phyloP scores from a whole-genome alignment of 495 filamentous ascomycete genomes.

The Platismatia glauca region DNA sequence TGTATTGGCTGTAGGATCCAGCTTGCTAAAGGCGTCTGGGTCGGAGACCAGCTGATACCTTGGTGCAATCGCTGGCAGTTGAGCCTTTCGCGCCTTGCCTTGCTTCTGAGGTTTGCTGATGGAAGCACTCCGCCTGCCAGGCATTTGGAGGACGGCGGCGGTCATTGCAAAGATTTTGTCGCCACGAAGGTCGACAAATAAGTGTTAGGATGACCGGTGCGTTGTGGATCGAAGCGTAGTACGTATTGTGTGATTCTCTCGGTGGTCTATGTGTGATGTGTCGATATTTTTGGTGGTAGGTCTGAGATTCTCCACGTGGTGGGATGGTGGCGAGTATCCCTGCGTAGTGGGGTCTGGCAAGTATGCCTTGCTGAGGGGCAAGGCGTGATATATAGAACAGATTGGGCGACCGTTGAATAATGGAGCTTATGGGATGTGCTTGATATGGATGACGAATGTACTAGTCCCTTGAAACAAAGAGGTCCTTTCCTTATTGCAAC shows the following conservation, averaged over 20 bases:
- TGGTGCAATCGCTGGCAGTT: slow-evolving; percentile 42
- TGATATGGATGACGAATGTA: neutral
- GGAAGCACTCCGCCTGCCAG: neutral
- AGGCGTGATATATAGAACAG: neutral
- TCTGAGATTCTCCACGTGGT: neutral
- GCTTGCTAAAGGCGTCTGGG: slow-evolving; percentile 6
- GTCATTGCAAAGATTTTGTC: slow-evolving; percentile 4
- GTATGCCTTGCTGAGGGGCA: neutral
- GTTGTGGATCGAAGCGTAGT: neutral
- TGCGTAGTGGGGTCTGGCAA: neutral
- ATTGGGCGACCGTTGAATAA: neutral
- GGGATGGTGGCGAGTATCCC: neutral
- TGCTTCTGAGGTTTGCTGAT: slow-evolving; percentile 5
- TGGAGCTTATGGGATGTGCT: no score
- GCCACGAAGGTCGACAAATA: neutral
- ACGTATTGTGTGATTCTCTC: neutral
- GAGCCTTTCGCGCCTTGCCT: slow-evolving; percentile 8
- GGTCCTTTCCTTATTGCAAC: no score
- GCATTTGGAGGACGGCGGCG: slow-evolving; percentile 9
- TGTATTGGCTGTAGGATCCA: slow-evolving; percentile 7
- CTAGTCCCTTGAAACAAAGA: neutral
- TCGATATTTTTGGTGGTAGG: neutral
- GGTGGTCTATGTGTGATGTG: no score
- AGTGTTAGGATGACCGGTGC: neutral
- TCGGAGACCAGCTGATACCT: slow-evolving; percentile 32